Percentiles rank a stretch among this genome's conserved stretches.
Evolutionary conservation across 148 eudicot genomes (phyloP).

Genomic region (Nepenthes mirabilis): DNA sequence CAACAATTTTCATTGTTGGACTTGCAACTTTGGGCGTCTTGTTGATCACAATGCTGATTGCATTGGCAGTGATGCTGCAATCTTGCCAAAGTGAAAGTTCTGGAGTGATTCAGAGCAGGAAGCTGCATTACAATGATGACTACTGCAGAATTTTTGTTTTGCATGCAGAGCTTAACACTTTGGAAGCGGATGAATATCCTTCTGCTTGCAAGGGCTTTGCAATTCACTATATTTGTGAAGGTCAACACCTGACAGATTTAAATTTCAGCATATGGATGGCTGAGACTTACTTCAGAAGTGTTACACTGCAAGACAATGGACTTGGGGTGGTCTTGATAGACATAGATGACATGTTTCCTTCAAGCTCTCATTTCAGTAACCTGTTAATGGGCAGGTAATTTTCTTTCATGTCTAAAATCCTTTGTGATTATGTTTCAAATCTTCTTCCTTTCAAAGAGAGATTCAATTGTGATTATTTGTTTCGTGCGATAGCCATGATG

Average conservation of each 20-base stretch:
- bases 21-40: slow-evolving; percentile 23
- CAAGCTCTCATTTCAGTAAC: slow-evolving; percentile 1
- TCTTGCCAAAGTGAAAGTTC: slow-evolving; percentile 17
- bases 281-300: slow-evolving; percentile 14
- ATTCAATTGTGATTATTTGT: too few species aligned
- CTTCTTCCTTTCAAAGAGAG: not conserved
- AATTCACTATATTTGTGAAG: slow-evolving; percentile 17
- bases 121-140: slow-evolving; percentile 5
- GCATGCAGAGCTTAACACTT: slow-evolving; percentile 26
- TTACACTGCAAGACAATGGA: slow-evolving; percentile 9
- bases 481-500: too few species aligned
- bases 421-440: not conserved
- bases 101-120: slow-evolving; percentile 17
- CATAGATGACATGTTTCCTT: slow-evolving; percentile 18
- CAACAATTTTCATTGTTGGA: slow-evolving; percentile 22
- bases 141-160: slow-evolving; percentile 19
- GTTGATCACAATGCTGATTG: slow-evolving; percentile 17
- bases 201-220: slow-evolving; percentile 16
- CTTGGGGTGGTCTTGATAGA: slow-evolving; percentile 27
- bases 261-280: slow-evolving; percentile 10
- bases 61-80: slow-evolving; percentile 30
- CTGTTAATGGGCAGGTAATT: slow-evolving; percentile 10
- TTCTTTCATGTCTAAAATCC: not conserved
- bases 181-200: slow-evolving; percentile 15
- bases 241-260: slow-evolving; percentile 21